Evolutionary conservation across 2,329 filamentous ascomycete species (phyloP).

Genomic region (Ustilaginoidea virens): DNA sequence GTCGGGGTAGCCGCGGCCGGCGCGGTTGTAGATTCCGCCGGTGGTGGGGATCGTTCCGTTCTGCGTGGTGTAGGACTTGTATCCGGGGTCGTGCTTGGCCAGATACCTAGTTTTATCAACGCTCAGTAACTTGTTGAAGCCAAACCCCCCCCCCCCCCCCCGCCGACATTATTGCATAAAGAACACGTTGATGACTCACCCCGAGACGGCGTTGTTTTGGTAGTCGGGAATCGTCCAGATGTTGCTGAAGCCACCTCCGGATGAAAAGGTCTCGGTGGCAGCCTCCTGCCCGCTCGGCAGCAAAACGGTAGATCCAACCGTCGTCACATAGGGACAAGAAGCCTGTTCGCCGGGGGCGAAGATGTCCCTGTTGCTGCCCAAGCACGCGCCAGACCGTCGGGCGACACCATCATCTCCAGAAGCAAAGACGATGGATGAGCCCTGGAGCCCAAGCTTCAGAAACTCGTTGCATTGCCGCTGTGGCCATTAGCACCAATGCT

Average conservation of each 20-base stretch:
- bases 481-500: too few species aligned
- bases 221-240: slow-evolving; percentile 31
- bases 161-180: too few species aligned
- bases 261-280: slow-evolving; percentile 21
- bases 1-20: slow-evolving; percentile 23
- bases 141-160: too few species aligned
- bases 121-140: neutral
- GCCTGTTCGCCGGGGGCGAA: slow-evolving; percentile 33
- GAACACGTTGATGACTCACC: slow-evolving; percentile 1
- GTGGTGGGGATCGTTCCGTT: slow-evolving; percentile 5
- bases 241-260: slow-evolving; percentile 33
- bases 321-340: slow-evolving; percentile 32
- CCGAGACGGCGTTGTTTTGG: slow-evolving; percentile 18
- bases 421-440: slow-evolving; percentile 25
- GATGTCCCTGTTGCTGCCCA: slow-evolving; percentile 15
- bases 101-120: slow-evolving; percentile 5
- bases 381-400: slow-evolving; percentile 6
- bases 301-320: slow-evolving; percentile 31
- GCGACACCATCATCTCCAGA: slow-evolving; percentile 15
- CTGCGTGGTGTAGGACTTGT: slow-evolving; percentile 6
- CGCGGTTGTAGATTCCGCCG: slow-evolving; percentile 24
- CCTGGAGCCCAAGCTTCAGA: slow-evolving; percentile 29
- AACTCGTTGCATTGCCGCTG: slow-evolving; percentile 26
- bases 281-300: slow-evolving; percentile 5
- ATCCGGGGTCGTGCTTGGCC: slow-evolving; percentile 4